Conservation (phyloP, 345 rosid species). For the Ailanthus altissimus region DNA sequence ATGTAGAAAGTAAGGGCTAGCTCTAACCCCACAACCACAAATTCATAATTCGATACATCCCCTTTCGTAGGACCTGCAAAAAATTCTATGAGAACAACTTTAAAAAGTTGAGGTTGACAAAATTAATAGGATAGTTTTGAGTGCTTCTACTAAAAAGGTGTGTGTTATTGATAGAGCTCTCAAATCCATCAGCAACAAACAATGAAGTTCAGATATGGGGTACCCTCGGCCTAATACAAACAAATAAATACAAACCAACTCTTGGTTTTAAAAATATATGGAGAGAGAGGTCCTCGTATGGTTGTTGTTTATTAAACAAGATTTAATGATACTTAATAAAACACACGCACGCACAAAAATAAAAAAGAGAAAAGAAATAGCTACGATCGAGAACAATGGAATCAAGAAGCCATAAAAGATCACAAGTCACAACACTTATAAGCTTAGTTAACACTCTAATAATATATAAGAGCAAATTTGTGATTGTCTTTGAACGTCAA, state of each 20-base stretch:
- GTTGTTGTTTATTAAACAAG: too few relatives aligned
- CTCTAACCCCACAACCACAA: neutral
- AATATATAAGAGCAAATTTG: neutral
- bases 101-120: neutral
- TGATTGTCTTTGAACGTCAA: neutral
- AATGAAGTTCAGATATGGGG: neutral
- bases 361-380: too few relatives aligned
- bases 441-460: too few relatives aligned
- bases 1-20: neutral
- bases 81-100: neutral
- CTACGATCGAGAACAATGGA: too few relatives aligned
- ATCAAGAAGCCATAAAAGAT: too few relatives aligned
- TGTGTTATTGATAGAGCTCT: neutral
- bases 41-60: neutral
- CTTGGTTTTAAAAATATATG: too few relatives aligned
- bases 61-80: neutral
- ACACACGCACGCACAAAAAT: too few relatives aligned
- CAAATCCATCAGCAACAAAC: neutral
- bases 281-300: too few relatives aligned
- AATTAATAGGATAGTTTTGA: neutral
- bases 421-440: too few relatives aligned
- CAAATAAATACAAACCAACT: too few relatives aligned
- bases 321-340: too few relatives aligned
- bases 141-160: neutral
- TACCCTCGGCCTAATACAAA: too few relatives aligned